A percentile compares a stretch with the other conserved stretches of the same genome.
Conservation (phyloP, 495 filamentous ascomycete species). For the Neurospora cerealis region DNA sequence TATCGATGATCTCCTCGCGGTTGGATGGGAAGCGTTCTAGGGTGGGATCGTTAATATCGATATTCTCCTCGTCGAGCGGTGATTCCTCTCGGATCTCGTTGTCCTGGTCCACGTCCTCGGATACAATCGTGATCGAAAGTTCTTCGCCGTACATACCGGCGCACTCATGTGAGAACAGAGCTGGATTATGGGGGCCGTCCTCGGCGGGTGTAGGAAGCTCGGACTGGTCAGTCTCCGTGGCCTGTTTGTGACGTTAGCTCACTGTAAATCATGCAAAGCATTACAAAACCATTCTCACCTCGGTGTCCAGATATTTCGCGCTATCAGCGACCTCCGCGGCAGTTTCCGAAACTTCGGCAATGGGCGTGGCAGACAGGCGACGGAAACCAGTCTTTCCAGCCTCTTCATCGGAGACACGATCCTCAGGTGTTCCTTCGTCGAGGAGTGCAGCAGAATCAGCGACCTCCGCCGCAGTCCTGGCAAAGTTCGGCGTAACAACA, state of each 20-base stretch:
- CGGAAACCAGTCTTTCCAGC: slow-evolving; percentile 20
- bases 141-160: slow-evolving; percentile 21
- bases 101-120: slow-evolving; percentile 4
- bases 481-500: slow-evolving; percentile 13
- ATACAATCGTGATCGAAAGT: slow-evolving; percentile 3
- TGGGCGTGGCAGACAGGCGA: slow-evolving; percentile 23
- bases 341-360: slow-evolving; percentile 25
- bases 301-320: slow-evolving; percentile 11
- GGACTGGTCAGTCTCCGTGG: not conserved
- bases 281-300: not conserved
- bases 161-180: slow-evolving; percentile 39
- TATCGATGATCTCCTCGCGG: slow-evolving; percentile 35
- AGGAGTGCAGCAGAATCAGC: slow-evolving; percentile 31
- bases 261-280: not conserved
- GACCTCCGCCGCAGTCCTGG: slow-evolving; percentile 27
- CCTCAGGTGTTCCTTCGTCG: slow-evolving; percentile 21
- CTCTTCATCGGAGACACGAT: slow-evolving; percentile 18
- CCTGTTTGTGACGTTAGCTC: not conserved
- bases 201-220: slow-evolving; percentile 5
- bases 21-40: slow-evolving; percentile 42
- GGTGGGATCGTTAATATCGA: slow-evolving; percentile 40
- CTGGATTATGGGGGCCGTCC: slow-evolving; percentile 16
- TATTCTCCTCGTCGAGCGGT: slow-evolving; percentile 12
- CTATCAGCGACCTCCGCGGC: slow-evolving; percentile 22
- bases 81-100: not conserved